Evolutionary conservation across 108 stramenopile species (phyloP).

Genomic region (Epithemia pelagica): DNA sequence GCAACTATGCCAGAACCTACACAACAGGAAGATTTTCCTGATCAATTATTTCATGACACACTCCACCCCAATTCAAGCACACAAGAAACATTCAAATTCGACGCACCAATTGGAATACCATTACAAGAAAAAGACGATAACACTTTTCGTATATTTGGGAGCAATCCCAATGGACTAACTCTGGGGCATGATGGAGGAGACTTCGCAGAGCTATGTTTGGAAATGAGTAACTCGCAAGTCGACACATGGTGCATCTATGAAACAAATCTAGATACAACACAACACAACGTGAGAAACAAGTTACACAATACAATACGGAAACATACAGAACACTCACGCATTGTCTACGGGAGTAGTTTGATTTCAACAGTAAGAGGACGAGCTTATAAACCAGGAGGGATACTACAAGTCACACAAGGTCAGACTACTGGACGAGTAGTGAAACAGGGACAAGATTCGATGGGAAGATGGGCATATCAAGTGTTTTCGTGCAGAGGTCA

Average conservation of each 20-base stretch:
- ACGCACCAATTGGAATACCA: no score
- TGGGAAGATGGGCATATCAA: neutral
- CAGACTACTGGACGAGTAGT: neutral
- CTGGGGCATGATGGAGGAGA: neutral
- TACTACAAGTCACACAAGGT: neutral
- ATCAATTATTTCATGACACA: no score
- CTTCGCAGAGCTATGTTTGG: neutral
- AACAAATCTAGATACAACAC: neutral
- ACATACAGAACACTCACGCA: neutral
- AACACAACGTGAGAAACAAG: neutral
- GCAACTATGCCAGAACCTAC: no score
- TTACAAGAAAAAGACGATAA: no score
- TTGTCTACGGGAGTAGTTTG: neutral
- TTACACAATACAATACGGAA: neutral
- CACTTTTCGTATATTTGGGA: neutral
- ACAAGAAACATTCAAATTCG: no score
- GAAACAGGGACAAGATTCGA: neutral
- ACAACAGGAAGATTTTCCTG: no score
- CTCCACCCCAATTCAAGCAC: no score
- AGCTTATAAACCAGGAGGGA: neutral
- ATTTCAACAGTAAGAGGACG: neutral
- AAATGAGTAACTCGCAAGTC: neutral
- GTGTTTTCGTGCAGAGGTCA: neutral
- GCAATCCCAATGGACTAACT: neutral
- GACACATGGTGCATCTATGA: neutral